Base-by-base conservation (phyloP, 257 asterid genomes). In the Salvia miltiorrhiza region DNA sequence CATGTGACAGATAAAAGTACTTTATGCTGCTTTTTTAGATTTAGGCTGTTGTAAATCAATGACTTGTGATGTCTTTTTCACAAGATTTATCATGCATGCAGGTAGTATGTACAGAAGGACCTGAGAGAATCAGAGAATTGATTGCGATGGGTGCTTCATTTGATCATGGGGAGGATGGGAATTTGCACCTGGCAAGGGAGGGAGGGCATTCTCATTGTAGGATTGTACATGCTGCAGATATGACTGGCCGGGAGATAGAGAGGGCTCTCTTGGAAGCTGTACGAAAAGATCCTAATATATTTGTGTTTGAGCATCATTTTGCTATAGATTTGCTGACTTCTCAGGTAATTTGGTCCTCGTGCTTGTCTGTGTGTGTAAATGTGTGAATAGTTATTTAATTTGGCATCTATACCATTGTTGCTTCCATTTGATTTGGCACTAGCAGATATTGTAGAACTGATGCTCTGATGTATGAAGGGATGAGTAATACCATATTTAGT, bases 121-220 rank as follows among this genome's bases (percentile, higher is more conserved):
- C 99, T 20, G 97, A 91, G 63, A 94, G 99, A 80, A 89, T 94
- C 71, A 86, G 81, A 70, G 97, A 94, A 79, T 74, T 94, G 82
- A 91, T 94, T 20, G 95, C 99, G n/a, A 94, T 94, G 97, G 99
- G 99, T 53, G 97, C 99, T 80, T 91, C 99, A 16, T 94, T 94
- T 74, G 98, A 94, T 79, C 97, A 94, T 24, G 97, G 97, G 67
- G 93, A 91, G 75, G 99, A 94, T 73, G 99, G 99, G n/a, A 91
- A 94, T 73, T 81, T 94, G 81, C 97, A 94, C 76, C 79, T 94
- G 61, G 98, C 99, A 20, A 89, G 96, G 82, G 99, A 94, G 82
- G 99, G 99, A 14, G 99, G 99, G 43, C 99, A 94, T 78, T 94
- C 99, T 67, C 99, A 94, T 85, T 82, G 50, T 35, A 88, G 99